Evolutionary conservation across 108 stramenopile genomes (phyloP).

Genomic region (Cyclostephanos tholiformis): DNA sequence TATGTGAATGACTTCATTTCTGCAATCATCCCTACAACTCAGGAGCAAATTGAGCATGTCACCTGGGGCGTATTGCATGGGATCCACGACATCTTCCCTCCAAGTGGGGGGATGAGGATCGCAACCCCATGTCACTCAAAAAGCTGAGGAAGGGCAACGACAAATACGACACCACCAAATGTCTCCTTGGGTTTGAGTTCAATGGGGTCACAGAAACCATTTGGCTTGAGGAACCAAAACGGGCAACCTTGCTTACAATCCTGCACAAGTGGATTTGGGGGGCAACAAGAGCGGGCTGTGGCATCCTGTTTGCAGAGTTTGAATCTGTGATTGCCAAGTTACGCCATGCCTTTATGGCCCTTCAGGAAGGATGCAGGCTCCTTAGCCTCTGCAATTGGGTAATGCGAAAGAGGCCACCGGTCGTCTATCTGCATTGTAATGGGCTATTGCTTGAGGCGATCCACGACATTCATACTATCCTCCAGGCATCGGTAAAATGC

Average conservation of each 20-base stretch:
- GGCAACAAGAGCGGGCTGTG: neutral
- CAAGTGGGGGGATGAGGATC: neutral
- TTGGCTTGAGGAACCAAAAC: neutral
- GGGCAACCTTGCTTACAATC: neutral
- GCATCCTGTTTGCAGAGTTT: neutral
- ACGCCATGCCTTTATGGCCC: neutral
- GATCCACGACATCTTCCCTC: no score
- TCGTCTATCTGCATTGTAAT: neutral
- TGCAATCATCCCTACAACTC: neutral
- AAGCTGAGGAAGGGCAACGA: neutral
- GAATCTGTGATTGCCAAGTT: neutral
- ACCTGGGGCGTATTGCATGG: neutral
- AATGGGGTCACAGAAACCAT: neutral
- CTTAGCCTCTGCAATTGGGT: neutral
- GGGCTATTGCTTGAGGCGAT: neutral
- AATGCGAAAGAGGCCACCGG: neutral
- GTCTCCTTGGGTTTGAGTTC: neutral
- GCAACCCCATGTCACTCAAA: constrained; percentile 13
- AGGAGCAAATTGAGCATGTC: neutral
- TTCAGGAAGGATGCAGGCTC: neutral
- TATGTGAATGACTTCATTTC: neutral
- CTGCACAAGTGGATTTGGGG: neutral
- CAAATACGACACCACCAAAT: neutral
- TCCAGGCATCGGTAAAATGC: neutral
- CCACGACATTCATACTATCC: neutral